Evolutionary conservation across 805 yeast genomes (phyloP), one percentile per base, ranked within the genome.

Genomic region (Hemisphaericaspora nanyangensis): DNA sequence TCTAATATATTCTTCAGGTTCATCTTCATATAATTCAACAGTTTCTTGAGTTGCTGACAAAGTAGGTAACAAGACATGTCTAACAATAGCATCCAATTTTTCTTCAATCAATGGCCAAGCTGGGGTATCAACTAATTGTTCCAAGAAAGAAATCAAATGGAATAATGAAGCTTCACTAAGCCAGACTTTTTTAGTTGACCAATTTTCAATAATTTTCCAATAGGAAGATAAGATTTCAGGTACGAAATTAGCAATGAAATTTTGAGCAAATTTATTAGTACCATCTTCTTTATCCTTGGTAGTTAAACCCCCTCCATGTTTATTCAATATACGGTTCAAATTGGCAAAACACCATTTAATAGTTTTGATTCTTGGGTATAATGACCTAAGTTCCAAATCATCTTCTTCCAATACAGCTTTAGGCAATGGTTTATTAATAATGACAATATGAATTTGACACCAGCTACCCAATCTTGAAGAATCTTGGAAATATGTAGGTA

Each of bases 341-440:
- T 68, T 68, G 15, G 64, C 74, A 47, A 65, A 69, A 40, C 71
- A 63, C 74, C 75, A 69, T 48, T 69, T 69, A 28, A 66, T 63
- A 10, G 71, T 55, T 45, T 66, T 69, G 31, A 64, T 51, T 42
- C 72, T 46, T 5, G 71, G 82, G 49, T 75, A 68, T 16, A 49
- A 34, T n/a, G 49, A 43, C 41, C 69, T 55, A 5, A 46, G 44
- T 13, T 65, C 71, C 5, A 48, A 26, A 3, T 54, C 43, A 30
- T 58, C 63, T 31, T 63, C 69, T 6, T 59, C 45, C 48, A 63
- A 47, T 3, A 64, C 64, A 2, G 54, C 47, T 6, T 49, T 48
- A 0, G 71, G 71, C 31, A 66, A 58, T 1, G 72, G 71, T 42
- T 61, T 61, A 47, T 62, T 64, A 43, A 66, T 66, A 30, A 68